A percentile compares a stretch with the other conserved stretches of the same genome.
phyloP scores from a whole-genome alignment of 2,329 filamentous ascomycete species.

The Parasarocladium wereldwijsianum region DNA sequence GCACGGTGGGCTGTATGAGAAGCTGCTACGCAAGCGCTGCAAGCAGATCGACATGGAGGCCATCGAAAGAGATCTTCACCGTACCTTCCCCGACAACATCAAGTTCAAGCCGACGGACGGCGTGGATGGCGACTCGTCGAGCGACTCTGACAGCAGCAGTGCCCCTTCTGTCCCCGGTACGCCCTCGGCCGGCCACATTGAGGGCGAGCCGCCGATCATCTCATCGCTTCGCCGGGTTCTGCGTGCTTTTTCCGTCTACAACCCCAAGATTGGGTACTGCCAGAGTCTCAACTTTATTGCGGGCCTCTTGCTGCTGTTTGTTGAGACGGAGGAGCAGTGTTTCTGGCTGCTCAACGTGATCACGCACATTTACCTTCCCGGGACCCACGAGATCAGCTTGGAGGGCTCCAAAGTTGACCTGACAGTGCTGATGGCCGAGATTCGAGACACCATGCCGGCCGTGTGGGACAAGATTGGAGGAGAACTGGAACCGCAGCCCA shows the following conservation, averaged over 20 bases:
- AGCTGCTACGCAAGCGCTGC: slow-evolving; percentile 48
- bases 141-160: slow-evolving; percentile 15
- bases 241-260: slow-evolving; percentile 80
- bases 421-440: slow-evolving; percentile 76
- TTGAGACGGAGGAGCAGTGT: slow-evolving; percentile 74
- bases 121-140: slow-evolving; percentile 8
- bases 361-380: slow-evolving; percentile 74
- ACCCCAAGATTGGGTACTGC: slow-evolving; percentile 85
- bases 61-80: slow-evolving; percentile 84
- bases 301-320: slow-evolving; percentile 75
- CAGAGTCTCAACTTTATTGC: slow-evolving; percentile 93
- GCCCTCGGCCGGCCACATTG: slow-evolving; percentile 16
- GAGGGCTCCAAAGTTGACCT: slow-evolving; percentile 90
- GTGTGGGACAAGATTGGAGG: slow-evolving; percentile 82
- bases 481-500: slow-evolving; percentile 44
- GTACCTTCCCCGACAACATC: slow-evolving; percentile 89
- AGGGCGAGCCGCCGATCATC: slow-evolving; percentile 62
- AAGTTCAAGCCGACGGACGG: slow-evolving; percentile 57
- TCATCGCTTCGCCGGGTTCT: slow-evolving; percentile 71
- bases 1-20: slow-evolving; percentile 62
- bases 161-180: slow-evolving; percentile 12
- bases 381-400: slow-evolving; percentile 79
- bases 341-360: slow-evolving; percentile 93
- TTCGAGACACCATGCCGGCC: slow-evolving; percentile 67
- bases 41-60: slow-evolving; percentile 68